These are phyloP conservation scores for Cladophialophora chaetospira DNA, from an alignment of 2,329 filamentous ascomycete species.

Conservation along the genomic window DNA sequence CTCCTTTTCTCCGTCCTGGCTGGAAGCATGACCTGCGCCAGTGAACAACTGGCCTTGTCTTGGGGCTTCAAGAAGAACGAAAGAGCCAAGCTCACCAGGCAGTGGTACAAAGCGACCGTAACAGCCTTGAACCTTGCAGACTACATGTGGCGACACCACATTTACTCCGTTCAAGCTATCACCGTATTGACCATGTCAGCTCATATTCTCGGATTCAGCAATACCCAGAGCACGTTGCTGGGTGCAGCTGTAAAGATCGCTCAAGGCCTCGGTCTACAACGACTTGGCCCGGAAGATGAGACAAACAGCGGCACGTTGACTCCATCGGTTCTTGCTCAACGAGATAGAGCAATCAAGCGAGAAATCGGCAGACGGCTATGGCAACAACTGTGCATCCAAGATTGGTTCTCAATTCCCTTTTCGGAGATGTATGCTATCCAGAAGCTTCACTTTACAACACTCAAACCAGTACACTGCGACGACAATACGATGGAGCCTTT, in stretches of 20 bases:
- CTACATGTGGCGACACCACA: conserved; percentile 48
- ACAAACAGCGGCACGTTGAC: conserved; percentile 19
- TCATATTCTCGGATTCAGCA: conserved; percentile 54
- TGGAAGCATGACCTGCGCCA: conserved; percentile 29
- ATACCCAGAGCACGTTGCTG: conserved; percentile 51
- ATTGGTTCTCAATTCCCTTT: conserved; percentile 48
- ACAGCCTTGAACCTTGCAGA: conserved; percentile 51
- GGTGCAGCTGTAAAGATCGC: conserved; percentile 51
- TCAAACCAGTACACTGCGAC: conserved; percentile 40
- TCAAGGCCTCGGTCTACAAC: conserved; percentile 51
- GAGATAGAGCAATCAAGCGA: conserved; percentile 28
- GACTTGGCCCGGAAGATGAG: conserved; percentile 37
- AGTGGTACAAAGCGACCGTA: conserved; percentile 51
- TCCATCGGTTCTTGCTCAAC: conserved; percentile 11
- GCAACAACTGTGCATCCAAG: conserved; percentile 44
- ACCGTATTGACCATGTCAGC: conserved; percentile 51
- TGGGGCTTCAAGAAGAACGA: conserved; percentile 52
- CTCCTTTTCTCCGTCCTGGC: conserved; percentile 29
- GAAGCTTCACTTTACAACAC: conserved; percentile 40
- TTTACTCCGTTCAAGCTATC: conserved; percentile 51
- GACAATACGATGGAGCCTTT: conserved; percentile 38
- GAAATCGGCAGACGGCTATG: conserved; percentile 45
- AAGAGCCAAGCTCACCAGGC: conserved; percentile 44
- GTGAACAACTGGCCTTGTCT: conserved; percentile 32
- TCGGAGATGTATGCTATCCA: conserved; percentile 44